Conservation (phyloP, 2,329 filamentous ascomycete species). For the Trichoderma guizhouense region DNA sequence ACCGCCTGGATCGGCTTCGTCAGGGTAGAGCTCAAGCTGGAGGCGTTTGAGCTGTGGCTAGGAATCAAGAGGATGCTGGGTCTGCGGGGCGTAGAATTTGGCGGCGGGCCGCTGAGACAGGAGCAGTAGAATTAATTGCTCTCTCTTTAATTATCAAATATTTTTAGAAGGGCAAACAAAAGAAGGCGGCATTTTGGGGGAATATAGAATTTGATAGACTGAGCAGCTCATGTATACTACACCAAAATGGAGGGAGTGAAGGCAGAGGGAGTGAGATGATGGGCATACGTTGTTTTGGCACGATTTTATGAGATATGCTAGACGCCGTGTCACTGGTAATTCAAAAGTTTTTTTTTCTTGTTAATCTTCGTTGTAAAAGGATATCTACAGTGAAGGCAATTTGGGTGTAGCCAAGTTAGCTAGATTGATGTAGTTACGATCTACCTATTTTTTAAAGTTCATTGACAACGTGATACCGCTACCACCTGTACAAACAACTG, state of each 20-base stretch:
- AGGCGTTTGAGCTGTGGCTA: slow-evolving; percentile 61
- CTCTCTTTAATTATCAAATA: neutral
- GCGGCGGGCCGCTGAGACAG: slow-evolving; percentile 24
- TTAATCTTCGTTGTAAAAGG: neutral
- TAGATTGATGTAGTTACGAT: neutral
- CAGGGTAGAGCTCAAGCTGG: slow-evolving; percentile 60
- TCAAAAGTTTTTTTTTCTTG: neutral
- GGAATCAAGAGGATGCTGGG: slow-evolving; percentile 48
- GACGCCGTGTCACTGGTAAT: neutral
- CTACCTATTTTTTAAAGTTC: neutral
- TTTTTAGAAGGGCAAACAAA: neutral
- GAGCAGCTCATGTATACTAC: neutral
- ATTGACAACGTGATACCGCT: neutral
- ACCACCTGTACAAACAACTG: no score
- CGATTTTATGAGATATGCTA: slow-evolving; percentile 13
- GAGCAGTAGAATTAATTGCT: neutral
- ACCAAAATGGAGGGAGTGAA: neutral
- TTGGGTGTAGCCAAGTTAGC: neutral
- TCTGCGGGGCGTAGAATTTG: slow-evolving; percentile 29
- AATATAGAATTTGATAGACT: slow-evolving; percentile 16
- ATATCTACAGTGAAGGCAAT: neutral
- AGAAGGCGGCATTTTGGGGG: neutral
- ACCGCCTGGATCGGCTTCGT: slow-evolving; percentile 57
- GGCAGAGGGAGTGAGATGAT: neutral
- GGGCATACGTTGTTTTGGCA: neutral